phyloP scores from a whole-genome alignment of 805 yeast genomes.

The Candida silvatica region DNA sequence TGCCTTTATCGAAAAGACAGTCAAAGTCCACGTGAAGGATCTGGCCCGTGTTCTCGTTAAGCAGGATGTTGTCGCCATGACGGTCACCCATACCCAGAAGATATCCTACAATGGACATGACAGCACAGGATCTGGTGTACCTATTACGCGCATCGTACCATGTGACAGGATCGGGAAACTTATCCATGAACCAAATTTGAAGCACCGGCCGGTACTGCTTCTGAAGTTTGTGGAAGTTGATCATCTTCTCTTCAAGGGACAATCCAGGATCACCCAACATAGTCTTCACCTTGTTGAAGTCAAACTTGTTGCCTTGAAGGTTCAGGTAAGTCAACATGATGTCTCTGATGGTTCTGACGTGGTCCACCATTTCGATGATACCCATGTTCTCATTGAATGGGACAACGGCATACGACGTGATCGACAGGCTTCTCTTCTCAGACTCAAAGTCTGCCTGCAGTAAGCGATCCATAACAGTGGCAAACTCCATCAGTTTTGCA shows the following conservation, averaged over 20 bases:
- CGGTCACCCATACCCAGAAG: constrained; percentile 93
- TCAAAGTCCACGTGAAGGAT: constrained; percentile 94
- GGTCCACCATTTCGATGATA: constrained; percentile 81
- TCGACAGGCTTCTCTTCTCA: constrained; percentile 57
- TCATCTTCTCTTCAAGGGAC: constrained; percentile 24
- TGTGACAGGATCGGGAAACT: constrained; percentile 78
- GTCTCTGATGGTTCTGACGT: constrained; percentile 63
- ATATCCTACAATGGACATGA: constrained; percentile 96
- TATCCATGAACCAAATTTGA: constrained; percentile 81
- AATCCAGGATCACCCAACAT: constrained; percentile 14
- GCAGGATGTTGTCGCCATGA: constrained; percentile 84
- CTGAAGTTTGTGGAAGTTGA: constrained; percentile 25
- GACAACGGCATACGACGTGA: constrained; percentile 79
- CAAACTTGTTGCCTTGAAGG: constrained; percentile 18
- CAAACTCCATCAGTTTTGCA: constrained; percentile 87
- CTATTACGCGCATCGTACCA: constrained; percentile 79
- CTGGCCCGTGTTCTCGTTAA: constrained; percentile 66
- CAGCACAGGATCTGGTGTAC: constrained; percentile 78
- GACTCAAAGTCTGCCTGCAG: constrained; percentile 63
- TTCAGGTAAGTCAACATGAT: constrained; percentile 31
- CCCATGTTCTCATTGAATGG: constrained; percentile 86
- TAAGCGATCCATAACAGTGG: constrained; percentile 75
- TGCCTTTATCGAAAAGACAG: constrained; percentile 84
- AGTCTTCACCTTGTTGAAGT: constrained; percentile 19
- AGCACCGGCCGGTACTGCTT: constrained; percentile 56